Evolutionary conservation across 225 moss, liverwort and hornwort genomes (phyloP).

Genomic region (Marchantia polymorpha): DNA sequence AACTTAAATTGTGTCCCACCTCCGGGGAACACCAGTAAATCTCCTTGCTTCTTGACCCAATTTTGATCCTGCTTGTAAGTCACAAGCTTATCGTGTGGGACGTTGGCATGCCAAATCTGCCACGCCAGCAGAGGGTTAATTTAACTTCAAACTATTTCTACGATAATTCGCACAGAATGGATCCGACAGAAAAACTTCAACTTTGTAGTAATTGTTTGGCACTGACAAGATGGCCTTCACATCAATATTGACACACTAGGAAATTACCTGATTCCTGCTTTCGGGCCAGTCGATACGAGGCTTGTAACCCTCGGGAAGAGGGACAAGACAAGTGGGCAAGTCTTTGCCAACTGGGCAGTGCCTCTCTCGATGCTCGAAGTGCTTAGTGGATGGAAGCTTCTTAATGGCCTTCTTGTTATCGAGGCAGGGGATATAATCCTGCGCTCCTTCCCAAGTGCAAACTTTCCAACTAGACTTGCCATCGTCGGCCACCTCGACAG

Average conservation of each 20-base stretch:
- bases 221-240: background rate
- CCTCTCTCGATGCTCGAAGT: constrained; percentile 73
- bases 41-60: constrained; percentile 47
- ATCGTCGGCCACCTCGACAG: constrained; percentile 29
- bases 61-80: constrained; percentile 55
- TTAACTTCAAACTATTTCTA: background rate
- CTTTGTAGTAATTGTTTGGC: background rate
- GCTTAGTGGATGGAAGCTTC: constrained; percentile 40
- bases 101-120: constrained; percentile 54
- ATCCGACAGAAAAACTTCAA: background rate
- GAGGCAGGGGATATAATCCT: constrained; percentile 67
- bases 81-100: constrained; percentile 50
- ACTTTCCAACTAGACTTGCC: constrained; percentile 48
- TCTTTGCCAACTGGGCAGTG: constrained; percentile 66
- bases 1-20: constrained; percentile 57
- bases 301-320: constrained; percentile 67
- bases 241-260: background rate
- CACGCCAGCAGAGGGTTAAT: background rate
- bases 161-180: background rate
- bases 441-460: constrained; percentile 52
- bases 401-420: constrained; percentile 57
- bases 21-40: constrained; percentile 47
- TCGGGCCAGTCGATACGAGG: constrained; percentile 63
- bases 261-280: constrained; percentile 51
- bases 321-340: constrained; percentile 66